Evolutionary conservation across 805 yeast species (phyloP), one percentile per base, ranked within the genome.

Genomic region (Yamadazyma insecticola): DNA sequence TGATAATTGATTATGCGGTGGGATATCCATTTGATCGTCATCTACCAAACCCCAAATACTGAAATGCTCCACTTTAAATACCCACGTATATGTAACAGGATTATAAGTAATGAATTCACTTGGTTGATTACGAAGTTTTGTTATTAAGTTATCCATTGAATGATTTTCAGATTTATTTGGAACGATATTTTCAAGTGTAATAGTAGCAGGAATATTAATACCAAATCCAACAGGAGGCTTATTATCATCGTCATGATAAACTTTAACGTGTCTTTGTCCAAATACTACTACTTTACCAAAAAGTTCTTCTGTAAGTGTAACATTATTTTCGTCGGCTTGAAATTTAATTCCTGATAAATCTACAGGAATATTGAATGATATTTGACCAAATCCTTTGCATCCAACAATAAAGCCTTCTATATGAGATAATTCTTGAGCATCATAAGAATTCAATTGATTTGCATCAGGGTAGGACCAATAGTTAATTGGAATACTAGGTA

Each of bases 21-120:
- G 10, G 5, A 23, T 22, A 4, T 30, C 31, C 5, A 30, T 20
- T 10, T 64, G 78, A 24, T 70, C 76, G 14, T 70, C 77, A 17
- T 41, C 45, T 10, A 81, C 70, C 22, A 92, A 58, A 5, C 97
- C 97, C 96, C 97, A 92, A 5, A 84, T 75, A 61, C 96, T 87
- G 49, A 92, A 92, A 61, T 92, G 98, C 44, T 82, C 78, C 6
- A 89, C 96, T 44, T 68, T 74, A 57, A 86, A 88, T 1, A 81
- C 77, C 87, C 89, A 88, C 4, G 73, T 57, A 21, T 86, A 85
- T 4, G 76, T 73, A 17, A 78, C 67, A 3, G 88, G 87, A 46
- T 83, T 88, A 50, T 80, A 88, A 4, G 88, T 80, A 10, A 89
- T 65, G 50, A 83, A 87, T 39, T 79, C 78, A 5, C 89, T 95